Base-by-base conservation (phyloP, 2,329 filamentous ascomycete genomes). In the Cryphonectria naterciae region DNA sequence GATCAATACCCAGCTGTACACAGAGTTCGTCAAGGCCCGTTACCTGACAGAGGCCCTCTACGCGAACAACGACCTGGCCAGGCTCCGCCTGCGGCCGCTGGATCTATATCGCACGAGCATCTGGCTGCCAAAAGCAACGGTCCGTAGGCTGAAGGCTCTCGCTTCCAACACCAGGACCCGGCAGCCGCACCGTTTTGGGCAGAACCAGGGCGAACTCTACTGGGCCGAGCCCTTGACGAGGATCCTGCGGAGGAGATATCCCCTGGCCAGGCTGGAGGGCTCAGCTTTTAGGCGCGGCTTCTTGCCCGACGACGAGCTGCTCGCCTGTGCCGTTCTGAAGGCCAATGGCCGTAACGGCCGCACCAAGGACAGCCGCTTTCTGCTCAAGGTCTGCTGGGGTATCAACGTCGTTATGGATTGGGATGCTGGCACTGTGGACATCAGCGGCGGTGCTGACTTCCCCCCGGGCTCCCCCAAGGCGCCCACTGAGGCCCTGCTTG, bases 401-500 rank as follows among this genome's bases (percentile, higher is more conserved):
- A 77, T 82, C 22, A 28, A 25, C 0, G 70, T 78, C 37, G 39
- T 11, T 0, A 70, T 62, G 11, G 60, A 72, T 5, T 46, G 41
- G 4, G 37, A 35, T 1, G 62, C 69, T 32, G 73, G 75, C 4
- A 73, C 77, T 0, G 70, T 76, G 13, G 25, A 72, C 10, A 72
- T 83, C 56, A 73, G 70, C 1, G 81, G 78, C 22, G 80, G 82
- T n/a, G 81, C 77, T 41, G 75, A 77, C 1, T 84, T 87, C 60
- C 77, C 82, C 0, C 75, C 74, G 0, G 82, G 84, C 39, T 90
- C 87, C 1, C 85, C 87, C 10, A 78, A 91, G 43, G 81, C 83
- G 66, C 93, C 93, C 2, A 88, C 87, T 0, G 73, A 78, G 10
- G 81, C 83, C 2, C 83, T 95, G 0, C 83, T 95, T 32, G 83